Evolutionary conservation across 2,329 filamentous ascomycete species (phyloP), one percentile per base, ranked within the genome.

Genomic region (Ploettnerulaceae sp.): DNA sequence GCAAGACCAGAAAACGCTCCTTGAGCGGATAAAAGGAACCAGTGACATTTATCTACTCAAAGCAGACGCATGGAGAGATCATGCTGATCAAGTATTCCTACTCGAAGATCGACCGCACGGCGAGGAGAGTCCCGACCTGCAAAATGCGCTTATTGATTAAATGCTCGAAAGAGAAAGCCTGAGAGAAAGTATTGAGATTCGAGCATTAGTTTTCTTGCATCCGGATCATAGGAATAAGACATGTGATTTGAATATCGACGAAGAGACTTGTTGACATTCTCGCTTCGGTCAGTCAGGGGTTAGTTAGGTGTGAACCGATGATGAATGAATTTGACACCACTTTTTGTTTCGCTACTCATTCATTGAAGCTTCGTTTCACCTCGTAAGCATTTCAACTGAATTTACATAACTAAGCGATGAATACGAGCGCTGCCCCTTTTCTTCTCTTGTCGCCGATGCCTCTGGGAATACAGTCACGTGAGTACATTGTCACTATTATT

Each of bases 71-170:
- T 0, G 67, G 73, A 3, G 70, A 82, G 64, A 72, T 76, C 3
- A 67, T 77, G 3, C 56, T 82, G 33, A 77, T 82, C 63, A 82
- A 82, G 61, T 80, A 76, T 56, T 82, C 75, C 57, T 79, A 82
- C 61, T 75, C 68, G 20, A 75, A 77, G 67, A 66, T 66, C 18
- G 75, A 79, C 58, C 75, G 74, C 0, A 62, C 72, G 20, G 73
- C 75, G 5, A 67, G 75, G 7, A 61, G 75, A 3, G 70, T 76
- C 24, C 75, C 76, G n/a, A n/a, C n/a, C n/a, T n/a, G n/a, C 77
- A 81, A 55, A 70, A 70, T 5, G 73, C 76, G 2, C 80, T 82
- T 66, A 63, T 63, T 14, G 70, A 78, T 59, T 64, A 69, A 1
- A 69, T 67, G n/a, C 69, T 69, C 7, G 64, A 68, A 12, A 50